Percentiles rank a stretch among this genome's conserved stretches.
phyloP scores from a whole-genome alignment of 2,329 filamentous ascomycete species.

The Fusarium zealandicum region DNA sequence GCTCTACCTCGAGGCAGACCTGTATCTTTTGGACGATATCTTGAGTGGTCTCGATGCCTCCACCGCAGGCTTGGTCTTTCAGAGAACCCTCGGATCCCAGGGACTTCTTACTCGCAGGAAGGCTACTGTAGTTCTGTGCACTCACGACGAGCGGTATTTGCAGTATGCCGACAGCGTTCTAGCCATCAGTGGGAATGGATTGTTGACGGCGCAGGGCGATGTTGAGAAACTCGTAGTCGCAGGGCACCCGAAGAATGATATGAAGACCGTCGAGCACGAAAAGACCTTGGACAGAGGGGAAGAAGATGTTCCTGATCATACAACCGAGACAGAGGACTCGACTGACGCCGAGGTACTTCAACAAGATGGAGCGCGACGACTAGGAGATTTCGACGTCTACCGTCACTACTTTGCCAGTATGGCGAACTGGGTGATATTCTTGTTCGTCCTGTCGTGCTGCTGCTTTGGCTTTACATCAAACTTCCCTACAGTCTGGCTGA shows the following conservation, averaged over 20 bases:
- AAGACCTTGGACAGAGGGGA: not conserved
- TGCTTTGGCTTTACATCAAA: constrained; percentile 5
- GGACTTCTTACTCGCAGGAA: too few species aligned
- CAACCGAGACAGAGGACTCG: not conserved
- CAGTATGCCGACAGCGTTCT: not conserved
- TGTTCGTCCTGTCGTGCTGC: constrained; percentile 1
- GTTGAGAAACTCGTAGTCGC: too few species aligned
- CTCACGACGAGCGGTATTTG: not conserved
- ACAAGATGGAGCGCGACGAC: constrained; percentile 3
- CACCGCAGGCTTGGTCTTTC: too few species aligned
- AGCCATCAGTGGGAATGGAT: not conserved
- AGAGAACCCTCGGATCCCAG: too few species aligned
- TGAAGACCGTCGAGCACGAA: not conserved
- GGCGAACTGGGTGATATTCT: not conserved
- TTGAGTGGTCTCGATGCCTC: too few species aligned
- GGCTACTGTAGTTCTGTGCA: too few species aligned
- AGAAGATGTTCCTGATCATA: not conserved
- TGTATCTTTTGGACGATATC: not conserved
- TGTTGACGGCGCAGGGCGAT: too few species aligned
- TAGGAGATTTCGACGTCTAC: constrained; percentile 13
- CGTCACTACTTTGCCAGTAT: constrained; percentile 12
- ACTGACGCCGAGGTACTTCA: not conserved
- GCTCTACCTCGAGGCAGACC: not conserved
- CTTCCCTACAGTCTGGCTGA: constrained; percentile 29
- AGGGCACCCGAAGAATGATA: not conserved